These are phyloP conservation scores for Fennellomyces sp. DNA, from an alignment of 371 early-diverging fungal genomes.

Conservation along the genomic window DNA sequence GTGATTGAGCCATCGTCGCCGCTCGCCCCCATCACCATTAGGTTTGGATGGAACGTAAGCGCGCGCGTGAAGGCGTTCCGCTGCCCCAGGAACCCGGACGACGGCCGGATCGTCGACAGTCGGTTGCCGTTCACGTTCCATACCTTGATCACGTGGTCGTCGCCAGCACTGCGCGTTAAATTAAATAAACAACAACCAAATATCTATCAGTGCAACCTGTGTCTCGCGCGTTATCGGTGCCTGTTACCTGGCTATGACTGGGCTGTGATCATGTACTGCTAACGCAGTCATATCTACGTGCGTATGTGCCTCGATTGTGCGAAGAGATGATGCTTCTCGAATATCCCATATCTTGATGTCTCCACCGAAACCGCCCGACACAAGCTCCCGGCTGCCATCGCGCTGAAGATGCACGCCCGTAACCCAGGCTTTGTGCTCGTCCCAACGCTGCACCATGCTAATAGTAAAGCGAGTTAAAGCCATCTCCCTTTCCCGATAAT, in stretches of 20 bases:
- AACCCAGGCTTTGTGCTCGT: conserved; percentile 68
- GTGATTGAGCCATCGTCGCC: conserved; percentile 55
- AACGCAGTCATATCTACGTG: conserved; percentile 65
- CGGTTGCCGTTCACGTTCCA: conserved; percentile 63
- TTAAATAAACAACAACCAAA: background rate
- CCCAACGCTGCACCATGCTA: conserved; percentile 61
- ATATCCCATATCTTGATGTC: conserved; percentile 88
- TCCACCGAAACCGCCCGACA: conserved; percentile 67
- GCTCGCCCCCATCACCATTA: conserved; percentile 59
- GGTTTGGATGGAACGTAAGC: conserved; percentile 58
- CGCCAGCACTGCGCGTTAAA: conserved; percentile 72
- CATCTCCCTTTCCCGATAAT: background rate
- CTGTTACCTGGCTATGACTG: conserved; percentile 68
- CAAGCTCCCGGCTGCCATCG: conserved; percentile 62
- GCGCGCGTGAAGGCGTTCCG: conserved; percentile 48
- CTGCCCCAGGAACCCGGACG: conserved; percentile 63
- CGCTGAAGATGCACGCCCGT: conserved; percentile 69
- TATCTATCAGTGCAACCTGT: background rate
- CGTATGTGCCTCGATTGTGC: conserved; percentile 53
- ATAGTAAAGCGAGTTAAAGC: background rate
- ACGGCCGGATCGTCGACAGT: conserved; percentile 59
- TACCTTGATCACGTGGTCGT: conserved; percentile 66
- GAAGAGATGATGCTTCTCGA: conserved; percentile 55
- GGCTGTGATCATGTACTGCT: conserved; percentile 73
- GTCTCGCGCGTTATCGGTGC: background rate